Conservation (phyloP, 1,284 basidiomycete genomes). For the Naganishia cerealis region DNA sequence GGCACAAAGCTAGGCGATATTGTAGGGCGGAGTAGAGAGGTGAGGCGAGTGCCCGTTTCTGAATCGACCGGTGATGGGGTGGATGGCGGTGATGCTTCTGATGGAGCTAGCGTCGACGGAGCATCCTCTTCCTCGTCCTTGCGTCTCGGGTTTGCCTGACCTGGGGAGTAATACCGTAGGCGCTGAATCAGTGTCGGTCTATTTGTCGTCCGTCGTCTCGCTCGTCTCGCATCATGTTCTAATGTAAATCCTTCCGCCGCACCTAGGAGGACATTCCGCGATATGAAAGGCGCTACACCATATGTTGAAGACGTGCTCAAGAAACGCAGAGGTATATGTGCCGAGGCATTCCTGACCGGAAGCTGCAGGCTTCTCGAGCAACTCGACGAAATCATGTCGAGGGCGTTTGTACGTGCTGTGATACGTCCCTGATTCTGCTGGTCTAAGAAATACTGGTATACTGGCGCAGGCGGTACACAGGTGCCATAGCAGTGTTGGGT, state of each 20-base stretch:
- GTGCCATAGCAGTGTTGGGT: not conserved
- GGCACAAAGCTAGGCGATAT: constrained; percentile 29
- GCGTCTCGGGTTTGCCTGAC: constrained; percentile 10
- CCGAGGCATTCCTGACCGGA: not conserved
- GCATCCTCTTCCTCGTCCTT: constrained; percentile 19
- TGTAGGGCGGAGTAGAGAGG: constrained; percentile 19
- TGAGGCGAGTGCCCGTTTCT: not conserved
- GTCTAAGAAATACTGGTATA: constrained; percentile 2
- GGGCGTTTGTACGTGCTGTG: not conserved
- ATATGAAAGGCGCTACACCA: not conserved
- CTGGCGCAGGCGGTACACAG: not conserved
- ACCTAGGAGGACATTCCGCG: not conserved
- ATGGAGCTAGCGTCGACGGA: not conserved
- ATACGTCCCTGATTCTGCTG: not conserved
- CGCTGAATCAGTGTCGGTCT: not conserved
- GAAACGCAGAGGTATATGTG: not conserved
- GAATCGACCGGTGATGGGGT: not conserved
- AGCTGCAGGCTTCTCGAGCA: constrained; percentile 6
- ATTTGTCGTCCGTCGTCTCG: not conserved
- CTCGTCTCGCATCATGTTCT: constrained; percentile 1
- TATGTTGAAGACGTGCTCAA: not conserved
- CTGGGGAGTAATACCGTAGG: not conserved
- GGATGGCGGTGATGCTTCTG: not conserved
- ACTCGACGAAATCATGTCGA: constrained; percentile 7
- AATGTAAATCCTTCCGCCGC: not conserved